Percentiles rank a stretch among this genome's conserved stretches.
These are phyloP conservation scores for Orbilia blumenaviensis DNA, from an alignment of 2,329 filamentous ascomycete species.

Conservation along the genomic window DNA sequence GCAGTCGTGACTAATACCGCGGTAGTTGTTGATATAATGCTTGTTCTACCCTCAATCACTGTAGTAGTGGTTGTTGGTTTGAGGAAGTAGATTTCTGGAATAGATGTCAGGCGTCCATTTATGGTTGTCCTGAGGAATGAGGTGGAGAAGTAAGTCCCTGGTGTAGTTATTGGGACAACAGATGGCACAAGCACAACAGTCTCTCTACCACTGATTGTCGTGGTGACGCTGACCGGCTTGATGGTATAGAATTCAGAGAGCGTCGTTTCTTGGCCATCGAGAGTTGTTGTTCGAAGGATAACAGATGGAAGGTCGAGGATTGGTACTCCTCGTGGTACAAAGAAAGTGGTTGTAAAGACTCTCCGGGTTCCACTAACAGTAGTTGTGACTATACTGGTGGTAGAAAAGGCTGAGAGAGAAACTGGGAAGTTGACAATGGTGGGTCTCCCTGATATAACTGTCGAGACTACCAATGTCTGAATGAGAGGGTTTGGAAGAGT, in stretches of 20 bases:
- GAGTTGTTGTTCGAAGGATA: constrained; percentile 28
- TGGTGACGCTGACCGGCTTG: constrained; percentile 40
- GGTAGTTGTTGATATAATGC: constrained; percentile 30
- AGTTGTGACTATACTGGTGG: constrained; percentile 21
- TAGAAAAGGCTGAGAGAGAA: constrained; percentile 35
- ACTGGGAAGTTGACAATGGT: constrained; percentile 44
- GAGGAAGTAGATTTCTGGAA: constrained; percentile 37
- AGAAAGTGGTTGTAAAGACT: constrained; percentile 35
- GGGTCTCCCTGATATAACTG: constrained; percentile 17
- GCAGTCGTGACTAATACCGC: constrained; percentile 2
- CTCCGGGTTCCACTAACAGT: constrained; percentile 20
- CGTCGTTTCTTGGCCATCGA: constrained; percentile 21
- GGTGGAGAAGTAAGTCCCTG: constrained; percentile 31
- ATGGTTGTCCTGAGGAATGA: constrained; percentile 31
- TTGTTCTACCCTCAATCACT: constrained; percentile 40
- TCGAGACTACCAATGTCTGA: constrained; percentile 31
- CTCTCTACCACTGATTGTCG: constrained; percentile 29
- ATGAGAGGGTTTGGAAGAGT: constrained; percentile 35
- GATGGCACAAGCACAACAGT: constrained; percentile 33
- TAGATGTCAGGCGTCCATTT: constrained; percentile 30
- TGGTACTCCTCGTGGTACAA: constrained; percentile 29
- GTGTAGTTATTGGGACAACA: constrained; percentile 34
- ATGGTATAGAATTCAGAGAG: constrained; percentile 44
- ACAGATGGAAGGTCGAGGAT: constrained; percentile 39
- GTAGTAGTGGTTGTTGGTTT: constrained; percentile 41